Evolutionary conservation across 2,329 filamentous ascomycete genomes (phyloP).

Genomic region (Trichoderma asperellum): DNA sequence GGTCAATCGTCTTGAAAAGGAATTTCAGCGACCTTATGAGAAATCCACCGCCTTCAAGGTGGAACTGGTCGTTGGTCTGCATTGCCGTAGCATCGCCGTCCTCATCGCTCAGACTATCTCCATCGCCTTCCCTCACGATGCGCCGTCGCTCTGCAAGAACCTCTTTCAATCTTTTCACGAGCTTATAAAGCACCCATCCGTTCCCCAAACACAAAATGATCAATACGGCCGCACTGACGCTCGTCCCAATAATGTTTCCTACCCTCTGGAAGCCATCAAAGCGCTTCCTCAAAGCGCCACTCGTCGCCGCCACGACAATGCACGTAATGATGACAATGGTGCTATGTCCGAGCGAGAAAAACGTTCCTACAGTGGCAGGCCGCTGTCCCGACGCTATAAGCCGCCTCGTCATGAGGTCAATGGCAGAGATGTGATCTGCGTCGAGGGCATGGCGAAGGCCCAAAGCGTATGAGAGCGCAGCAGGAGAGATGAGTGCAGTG

Average conservation of each 20-base stretch:
- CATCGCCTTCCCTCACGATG: conserved; percentile 37
- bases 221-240: conserved; percentile 81
- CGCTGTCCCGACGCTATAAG: conserved; percentile 83
- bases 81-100: conserved; percentile 35
- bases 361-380: conserved; percentile 91
- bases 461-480: conserved; percentile 83
- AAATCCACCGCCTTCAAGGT: conserved; percentile 77
- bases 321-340: conserved; percentile 92
- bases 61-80: conserved; percentile 55
- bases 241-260: conserved; percentile 87
- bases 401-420: conserved; percentile 91
- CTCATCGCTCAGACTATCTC: conserved; percentile 36
- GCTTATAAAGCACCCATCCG: conserved; percentile 78
- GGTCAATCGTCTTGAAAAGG: conserved; percentile 74
- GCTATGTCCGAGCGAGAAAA: conserved; percentile 90
- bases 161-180: conserved; percentile 68
- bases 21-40: conserved; percentile 71
- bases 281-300: conserved; percentile 76
- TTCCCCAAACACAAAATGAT: conserved; percentile 84
- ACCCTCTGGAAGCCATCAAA: conserved; percentile 81
- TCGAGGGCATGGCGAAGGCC: conserved; percentile 94
- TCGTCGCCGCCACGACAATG: conserved; percentile 87
- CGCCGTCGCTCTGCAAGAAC: conserved; percentile 53
- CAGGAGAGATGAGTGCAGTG: conserved; percentile 72
- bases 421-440: conserved; percentile 86